Conservation (phyloP, 225 moss, liverwort and hornwort species). For the Physcomitrium patens region DNA sequence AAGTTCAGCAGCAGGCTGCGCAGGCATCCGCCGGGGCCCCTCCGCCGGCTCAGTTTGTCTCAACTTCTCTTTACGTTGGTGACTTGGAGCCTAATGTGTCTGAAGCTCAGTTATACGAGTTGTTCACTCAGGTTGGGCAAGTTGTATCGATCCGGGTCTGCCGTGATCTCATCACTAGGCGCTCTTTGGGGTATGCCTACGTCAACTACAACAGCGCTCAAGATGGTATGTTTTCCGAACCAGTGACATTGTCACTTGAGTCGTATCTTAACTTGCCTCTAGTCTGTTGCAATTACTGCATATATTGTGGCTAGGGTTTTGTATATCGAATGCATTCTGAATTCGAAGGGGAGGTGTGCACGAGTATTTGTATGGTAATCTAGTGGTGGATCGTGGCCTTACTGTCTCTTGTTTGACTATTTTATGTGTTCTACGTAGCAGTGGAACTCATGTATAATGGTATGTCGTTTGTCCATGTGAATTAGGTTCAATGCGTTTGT, state of each 20-base stretch:
- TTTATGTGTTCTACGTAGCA: neutral
- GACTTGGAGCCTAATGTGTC: conserved; percentile 92
- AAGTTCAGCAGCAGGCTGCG: conserved; percentile 70
- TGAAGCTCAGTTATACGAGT: conserved; percentile 95
- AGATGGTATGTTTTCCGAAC: conserved; percentile 65
- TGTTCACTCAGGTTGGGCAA: conserved; percentile 94
- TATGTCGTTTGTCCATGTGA: neutral
- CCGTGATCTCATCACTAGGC: conserved; percentile 94
- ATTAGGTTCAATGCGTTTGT: neutral
- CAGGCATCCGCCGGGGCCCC: conserved; percentile 72
- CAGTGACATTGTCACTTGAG: neutral
- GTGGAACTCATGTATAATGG: neutral
- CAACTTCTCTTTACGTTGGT: conserved; percentile 91
- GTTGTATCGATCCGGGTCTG: conserved; percentile 98
- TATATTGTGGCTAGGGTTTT: conserved; percentile 26
- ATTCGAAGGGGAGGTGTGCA: neutral
- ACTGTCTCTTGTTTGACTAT: neutral
- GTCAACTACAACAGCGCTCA: conserved; percentile 95
- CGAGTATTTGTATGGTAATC: neutral
- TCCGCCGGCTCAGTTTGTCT: conserved; percentile 87
- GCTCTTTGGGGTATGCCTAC: conserved; percentile 92
- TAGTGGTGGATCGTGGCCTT: neutral
- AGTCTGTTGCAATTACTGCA: accelerated
- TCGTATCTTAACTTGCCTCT: neutral
- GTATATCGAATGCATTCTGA: neutral